Evolutionary conservation across 1,139 yeast genomes (phyloP), one percentile per base, ranked within the genome.

Genomic region (Hansenula sp.): DNA sequence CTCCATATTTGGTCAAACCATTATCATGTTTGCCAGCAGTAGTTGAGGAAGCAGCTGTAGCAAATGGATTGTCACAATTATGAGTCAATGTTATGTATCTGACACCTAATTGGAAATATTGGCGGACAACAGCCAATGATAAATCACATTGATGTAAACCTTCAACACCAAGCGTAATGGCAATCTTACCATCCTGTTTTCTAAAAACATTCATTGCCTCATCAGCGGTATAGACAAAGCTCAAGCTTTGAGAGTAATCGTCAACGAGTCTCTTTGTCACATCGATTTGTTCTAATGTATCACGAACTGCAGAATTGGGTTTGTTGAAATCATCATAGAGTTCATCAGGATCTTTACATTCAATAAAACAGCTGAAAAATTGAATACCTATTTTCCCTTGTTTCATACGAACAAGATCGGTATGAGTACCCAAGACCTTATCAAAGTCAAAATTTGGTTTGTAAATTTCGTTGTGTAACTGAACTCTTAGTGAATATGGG

Each of bases 1-100:
- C 53, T 11, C 79, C 80, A 42, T 48, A 68, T 0, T 56, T 56
- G 5, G 73, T 61, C 37, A 74, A 57, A 0, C 79, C 79, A 12
- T 57, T 58, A 49, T 73, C 78, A 2, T 61, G 62, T 29, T 64
- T 59, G 0, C 78, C 77, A 18, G 64, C 75, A 7, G 68, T 45
- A 6, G 66, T 63, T 0, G 75, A 63, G 16, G 72, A 62, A 6
- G 77, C 77, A 12, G 79, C 75, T 13, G 77, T 73, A 4, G 79
- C 78, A 55, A 71, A 75, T 1, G 78, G 77, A 44, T 75, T 75
- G 49, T 74, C 78, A 55, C 79, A 73, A 48, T 73, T 74, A 45
- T 74, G 79, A 2, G 78, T 73, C 38, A 75, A 51, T 0, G 79
- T 75, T 34, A 71, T 69, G 50, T 75, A 75, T 35, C 78, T 56